Percentiles rank a stretch among this genome's conserved stretches.
Conservation (phyloP, 768 basidiomycete species). For the Collybia mongolica region DNA sequence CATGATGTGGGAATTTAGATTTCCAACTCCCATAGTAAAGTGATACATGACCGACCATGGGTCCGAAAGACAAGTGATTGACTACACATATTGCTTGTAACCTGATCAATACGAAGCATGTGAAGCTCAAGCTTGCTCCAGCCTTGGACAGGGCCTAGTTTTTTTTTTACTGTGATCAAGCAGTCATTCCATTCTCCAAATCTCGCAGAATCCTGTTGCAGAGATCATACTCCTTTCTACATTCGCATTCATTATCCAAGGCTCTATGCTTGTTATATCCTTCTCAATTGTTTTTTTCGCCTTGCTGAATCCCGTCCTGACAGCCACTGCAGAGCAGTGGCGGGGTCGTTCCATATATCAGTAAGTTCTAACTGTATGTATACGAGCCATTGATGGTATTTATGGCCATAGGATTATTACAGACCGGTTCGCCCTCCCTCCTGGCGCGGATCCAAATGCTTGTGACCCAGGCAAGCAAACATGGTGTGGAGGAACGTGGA, state of each 20-base stretch:
- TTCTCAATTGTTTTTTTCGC: slow-evolving; percentile 22
- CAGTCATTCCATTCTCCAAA: no score
- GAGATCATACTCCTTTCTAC: slow-evolving; percentile 2
- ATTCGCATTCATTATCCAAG: slow-evolving; percentile 7
- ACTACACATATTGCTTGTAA: no score
- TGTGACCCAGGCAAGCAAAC: slow-evolving; percentile 64
- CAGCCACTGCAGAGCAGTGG: slow-evolving; percentile 75
- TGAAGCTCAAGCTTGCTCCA: no score
- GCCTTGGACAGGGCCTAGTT: no score
- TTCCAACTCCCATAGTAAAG: no score
- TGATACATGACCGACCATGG: no score
- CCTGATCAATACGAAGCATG: no score
- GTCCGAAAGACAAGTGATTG: no score
- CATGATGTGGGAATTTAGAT: no score
- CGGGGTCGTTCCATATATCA: slow-evolving; percentile 80
- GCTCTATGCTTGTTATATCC: slow-evolving; percentile 3
- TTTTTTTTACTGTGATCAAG: no score
- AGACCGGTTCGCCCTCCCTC: slow-evolving; percentile 73
- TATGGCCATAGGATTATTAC: slow-evolving; percentile 52
- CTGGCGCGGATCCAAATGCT: slow-evolving; percentile 44
- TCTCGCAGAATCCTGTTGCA: no score
- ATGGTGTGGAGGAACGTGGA: slow-evolving; percentile 90
- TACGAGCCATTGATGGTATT: no score
- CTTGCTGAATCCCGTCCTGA: slow-evolving; percentile 32
- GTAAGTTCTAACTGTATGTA: slow-evolving; percentile 29